A percentile compares a stretch with the other conserved stretches of the same genome.
These are phyloP conservation scores for Dunaliella primolecta DNA, from an alignment of 139 green algal species.

Conservation along the genomic window DNA sequence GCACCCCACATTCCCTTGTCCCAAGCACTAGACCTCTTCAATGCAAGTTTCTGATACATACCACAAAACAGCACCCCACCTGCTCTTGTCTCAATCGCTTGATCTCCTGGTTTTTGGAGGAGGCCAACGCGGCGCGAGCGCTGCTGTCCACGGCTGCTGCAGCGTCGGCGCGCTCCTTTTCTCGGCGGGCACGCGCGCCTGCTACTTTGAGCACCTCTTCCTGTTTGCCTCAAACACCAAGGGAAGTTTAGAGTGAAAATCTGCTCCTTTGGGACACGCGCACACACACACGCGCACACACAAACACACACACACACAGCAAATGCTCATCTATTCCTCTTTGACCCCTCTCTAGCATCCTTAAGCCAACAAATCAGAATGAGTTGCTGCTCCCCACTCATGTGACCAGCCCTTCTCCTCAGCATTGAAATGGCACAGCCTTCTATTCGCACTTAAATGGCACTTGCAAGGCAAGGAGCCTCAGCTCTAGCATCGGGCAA, in stretches of 20 bases:
- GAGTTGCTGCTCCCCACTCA: background rate
- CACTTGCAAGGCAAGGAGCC: no score
- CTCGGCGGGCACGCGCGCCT: slow-evolving; percentile 26
- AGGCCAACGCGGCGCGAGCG: slow-evolving; percentile 53
- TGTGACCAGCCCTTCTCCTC: background rate
- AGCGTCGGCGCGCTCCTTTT: slow-evolving; percentile 50
- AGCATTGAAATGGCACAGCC: no score
- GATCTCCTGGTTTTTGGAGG: slow-evolving; percentile 35
- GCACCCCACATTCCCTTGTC: no score
- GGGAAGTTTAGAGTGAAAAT: no score
- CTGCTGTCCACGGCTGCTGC: slow-evolving; percentile 32
- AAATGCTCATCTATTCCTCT: background rate
- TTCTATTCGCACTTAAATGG: no score
- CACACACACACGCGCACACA: background rate
- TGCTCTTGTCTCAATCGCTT: slow-evolving; percentile 14
- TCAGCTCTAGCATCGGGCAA: background rate
- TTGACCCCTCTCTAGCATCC: background rate
- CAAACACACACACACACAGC: background rate
- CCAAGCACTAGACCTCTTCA: no score
- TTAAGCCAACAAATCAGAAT: background rate
- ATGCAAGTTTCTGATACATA: no score
- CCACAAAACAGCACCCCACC: background rate
- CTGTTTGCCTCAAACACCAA: slow-evolving; percentile 11
- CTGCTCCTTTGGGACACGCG: background rate
- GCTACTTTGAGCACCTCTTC: slow-evolving; percentile 52